Evolutionary conservation across 2,329 filamentous ascomycete species (phyloP).

Genomic region (Clonostachys chloroleuca): DNA sequence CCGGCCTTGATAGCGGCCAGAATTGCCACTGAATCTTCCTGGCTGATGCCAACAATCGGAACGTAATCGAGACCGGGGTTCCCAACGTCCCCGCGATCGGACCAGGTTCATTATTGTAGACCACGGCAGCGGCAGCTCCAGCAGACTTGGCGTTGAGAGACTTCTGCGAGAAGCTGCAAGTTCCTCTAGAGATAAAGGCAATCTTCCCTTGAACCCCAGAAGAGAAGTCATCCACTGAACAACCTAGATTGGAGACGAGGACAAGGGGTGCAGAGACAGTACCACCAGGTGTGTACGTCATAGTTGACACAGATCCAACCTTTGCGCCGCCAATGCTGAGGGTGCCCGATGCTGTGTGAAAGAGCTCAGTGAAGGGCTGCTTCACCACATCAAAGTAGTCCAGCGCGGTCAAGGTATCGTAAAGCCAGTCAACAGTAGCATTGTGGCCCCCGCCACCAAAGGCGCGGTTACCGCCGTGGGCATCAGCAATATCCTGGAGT

Average conservation of each 20-base stretch:
- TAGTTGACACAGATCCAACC: constrained; percentile 18
- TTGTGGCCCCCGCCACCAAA: constrained; percentile 40
- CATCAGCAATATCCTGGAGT: constrained; percentile 37
- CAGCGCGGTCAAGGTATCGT: constrained; percentile 27
- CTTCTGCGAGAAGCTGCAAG: constrained; percentile 55
- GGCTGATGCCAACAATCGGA: constrained; percentile 47
- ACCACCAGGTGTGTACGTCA: constrained; percentile 47
- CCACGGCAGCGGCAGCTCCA: constrained; percentile 50
- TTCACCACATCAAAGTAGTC: constrained; percentile 36
- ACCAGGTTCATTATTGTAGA: constrained; percentile 60
- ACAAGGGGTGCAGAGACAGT: constrained; percentile 33
- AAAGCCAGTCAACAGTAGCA: constrained; percentile 37
- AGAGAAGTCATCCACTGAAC: constrained; percentile 47
- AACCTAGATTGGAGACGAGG: constrained; percentile 48
- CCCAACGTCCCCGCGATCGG: constrained; percentile 50
- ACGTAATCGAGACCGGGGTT: constrained; percentile 35
- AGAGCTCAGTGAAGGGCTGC: constrained; percentile 36
- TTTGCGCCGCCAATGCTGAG: constrained; percentile 24
- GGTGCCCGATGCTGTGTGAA: constrained; percentile 25
- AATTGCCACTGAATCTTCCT: constrained; percentile 33
- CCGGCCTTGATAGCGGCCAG: constrained; percentile 21
- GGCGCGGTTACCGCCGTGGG: constrained; percentile 33
- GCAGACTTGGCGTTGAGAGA: constrained; percentile 49
- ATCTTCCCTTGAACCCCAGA: constrained; percentile 46
- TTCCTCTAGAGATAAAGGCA: constrained; percentile 55